Evolutionary conservation across 164 flowering plant species (phyloP).

Genomic region (Chloranthus sessilifolius): DNA sequence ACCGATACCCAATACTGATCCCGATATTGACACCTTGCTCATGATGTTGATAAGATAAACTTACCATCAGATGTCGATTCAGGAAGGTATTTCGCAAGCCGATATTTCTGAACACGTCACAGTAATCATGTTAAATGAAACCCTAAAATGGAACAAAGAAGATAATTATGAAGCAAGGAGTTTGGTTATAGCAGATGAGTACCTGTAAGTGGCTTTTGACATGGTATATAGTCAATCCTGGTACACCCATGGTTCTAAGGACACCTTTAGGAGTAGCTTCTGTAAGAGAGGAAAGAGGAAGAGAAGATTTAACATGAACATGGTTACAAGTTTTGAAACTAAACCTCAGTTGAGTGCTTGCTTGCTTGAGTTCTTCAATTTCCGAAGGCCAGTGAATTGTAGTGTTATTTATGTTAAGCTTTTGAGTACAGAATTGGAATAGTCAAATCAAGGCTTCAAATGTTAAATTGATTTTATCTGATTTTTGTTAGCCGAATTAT

Average conservation of each 20-base stretch:
- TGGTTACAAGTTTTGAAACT: too few relatives aligned
- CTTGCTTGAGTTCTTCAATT: too few relatives aligned
- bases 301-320: background rate
- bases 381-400: too few relatives aligned
- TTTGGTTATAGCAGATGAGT: background rate
- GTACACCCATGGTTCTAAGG: slow-evolving; percentile 90
- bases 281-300: slow-evolving; percentile 18
- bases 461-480: too few relatives aligned
- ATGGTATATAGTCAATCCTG: slow-evolving; percentile 90
- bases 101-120: slow-evolving; percentile 69
- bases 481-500: too few relatives aligned
- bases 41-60: too few relatives aligned
- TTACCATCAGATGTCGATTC: slow-evolving; percentile 89
- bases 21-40: too few relatives aligned
- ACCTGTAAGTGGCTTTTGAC: slow-evolving; percentile 99
- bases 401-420: too few relatives aligned
- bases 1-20: too few relatives aligned
- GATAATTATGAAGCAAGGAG: background rate
- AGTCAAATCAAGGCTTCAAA: too few relatives aligned
- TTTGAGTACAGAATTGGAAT: too few relatives aligned
- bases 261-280: slow-evolving; percentile 99
- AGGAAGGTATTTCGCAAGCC: slow-evolving; percentile 92
- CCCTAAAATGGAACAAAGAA: background rate
- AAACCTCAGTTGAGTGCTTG: too few relatives aligned
- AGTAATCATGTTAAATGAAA: slow-evolving; percentile 3